Base-by-base conservation (phyloP, 306 rosid genomes). In the Macrotyloma uniflorum region DNA sequence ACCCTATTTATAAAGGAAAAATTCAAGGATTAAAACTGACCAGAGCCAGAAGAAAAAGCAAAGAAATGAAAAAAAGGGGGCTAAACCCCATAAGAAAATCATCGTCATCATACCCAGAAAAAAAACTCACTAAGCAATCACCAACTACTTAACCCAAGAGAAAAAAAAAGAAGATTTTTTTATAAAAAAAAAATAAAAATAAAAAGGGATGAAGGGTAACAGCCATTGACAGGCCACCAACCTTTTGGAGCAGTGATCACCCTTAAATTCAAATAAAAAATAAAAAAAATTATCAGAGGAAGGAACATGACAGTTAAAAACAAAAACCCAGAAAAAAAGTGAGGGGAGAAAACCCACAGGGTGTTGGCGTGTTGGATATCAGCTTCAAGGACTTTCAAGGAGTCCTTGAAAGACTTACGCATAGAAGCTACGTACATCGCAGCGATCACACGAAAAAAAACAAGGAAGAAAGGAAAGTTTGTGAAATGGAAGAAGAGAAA, bases 381-480 rank as follows among this genome's bases (percentile, higher is more conserved):
- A 86, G 98, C 98, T 88, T 94, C 97, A 58, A 94, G 98, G 51
- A 89, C 88, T 85, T 94, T 94, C 67, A 94, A 78, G 81, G 97
- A 94, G 82, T 94, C 98, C 95, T 92, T 94, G 88, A 94, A 94
- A 33, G 98, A 92, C 89, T 91, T 94, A 80, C 97, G 89, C 98
- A 88, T 92, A 80, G 98, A 85, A 86, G 92, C 89, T 49, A 92
- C 85, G 59, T 94, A 92, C 98, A 94, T 94, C 85, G 85, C 88
- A n/a, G 18, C n/a, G 54, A 49, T 32, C 54, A 22, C 45, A 18
- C 67, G 38, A 30, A 4, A 35, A 1, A 72, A 9, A 12, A 8
- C 3, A 4, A 67, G 11, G 5, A 43, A 6, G 45, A 38, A 75
- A 63, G n/a, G 3, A 55, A 67, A 33, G 19, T 75, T 46, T 32